phyloP scores from a whole-genome alignment of 768 basidiomycete genomes.

The Paxillus involutus region DNA sequence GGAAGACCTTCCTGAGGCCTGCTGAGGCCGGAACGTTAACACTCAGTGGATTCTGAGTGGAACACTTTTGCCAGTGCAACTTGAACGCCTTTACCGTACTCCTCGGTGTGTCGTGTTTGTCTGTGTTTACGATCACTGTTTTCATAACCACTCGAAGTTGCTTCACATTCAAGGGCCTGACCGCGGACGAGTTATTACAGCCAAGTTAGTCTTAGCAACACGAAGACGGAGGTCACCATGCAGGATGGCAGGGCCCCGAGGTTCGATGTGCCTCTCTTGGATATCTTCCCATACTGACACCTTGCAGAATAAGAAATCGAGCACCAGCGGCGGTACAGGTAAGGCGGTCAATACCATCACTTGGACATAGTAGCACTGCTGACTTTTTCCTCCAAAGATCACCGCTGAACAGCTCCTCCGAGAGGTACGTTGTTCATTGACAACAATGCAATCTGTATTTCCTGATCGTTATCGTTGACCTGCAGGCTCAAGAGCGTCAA shows the following conservation, averaged over 20 bases:
- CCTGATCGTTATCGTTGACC: slow-evolving; percentile 6
- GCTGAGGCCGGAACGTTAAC: no score
- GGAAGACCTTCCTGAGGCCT: no score
- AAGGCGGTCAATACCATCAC: slow-evolving; percentile 22
- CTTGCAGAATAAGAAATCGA: slow-evolving; percentile 84
- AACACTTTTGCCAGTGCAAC: no score
- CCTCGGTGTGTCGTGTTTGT: slow-evolving; percentile 21
- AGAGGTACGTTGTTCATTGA: slow-evolving; percentile 53
- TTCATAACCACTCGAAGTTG: not conserved
- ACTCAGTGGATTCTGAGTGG: no score
- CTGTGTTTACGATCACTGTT: slow-evolving; percentile 7
- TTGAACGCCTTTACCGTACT: no score
- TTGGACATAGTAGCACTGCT: slow-evolving; percentile 5
- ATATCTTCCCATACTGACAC: not conserved
- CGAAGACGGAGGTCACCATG: slow-evolving; percentile 38
- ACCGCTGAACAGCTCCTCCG: slow-evolving; percentile 97
- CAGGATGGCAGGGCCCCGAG: slow-evolving; percentile 81
- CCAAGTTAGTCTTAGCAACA: not conserved
- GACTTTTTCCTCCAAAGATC: slow-evolving; percentile 55
- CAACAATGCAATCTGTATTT: not conserved
- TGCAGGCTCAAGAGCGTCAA: slow-evolving; percentile 94
- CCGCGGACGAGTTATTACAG: not conserved
- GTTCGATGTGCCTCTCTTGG: slow-evolving; percentile 35
- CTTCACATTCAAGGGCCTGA: no score
- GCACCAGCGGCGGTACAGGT: slow-evolving; percentile 94